Evolutionary conservation across 2,329 filamentous ascomycete genomes (phyloP), one percentile per base, ranked within the genome.

Genomic region (Penicillium palitans): DNA sequence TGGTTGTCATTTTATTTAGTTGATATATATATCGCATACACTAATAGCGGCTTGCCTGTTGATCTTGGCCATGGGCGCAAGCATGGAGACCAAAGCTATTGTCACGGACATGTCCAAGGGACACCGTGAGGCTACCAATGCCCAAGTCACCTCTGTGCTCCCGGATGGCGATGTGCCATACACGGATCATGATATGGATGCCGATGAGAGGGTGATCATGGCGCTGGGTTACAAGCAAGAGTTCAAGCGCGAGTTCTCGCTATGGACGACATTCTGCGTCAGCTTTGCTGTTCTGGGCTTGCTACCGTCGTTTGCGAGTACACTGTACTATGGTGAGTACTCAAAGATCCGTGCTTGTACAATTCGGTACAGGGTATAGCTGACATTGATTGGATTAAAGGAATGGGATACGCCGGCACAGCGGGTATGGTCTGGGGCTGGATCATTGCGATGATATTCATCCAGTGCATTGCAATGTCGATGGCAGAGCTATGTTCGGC

Each of bases 401-500:
- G 77, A 55, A 78, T 79, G 79, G 82, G 82, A 39, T 84, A 84
- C 70, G 80, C 81, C 24, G 80, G 83, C 5, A 84, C 81, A 0
- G 82, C 79, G 58, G 86, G 86, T 25, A 89, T 90, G 86, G 87
- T 86, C 2, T 91, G 88, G 88, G 89, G 88, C 6, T 91, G 89
- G 88, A 75, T 90, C 29, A 79, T 91, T 46, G 87, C 87, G 49
- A 89, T 90, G 83, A 65, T 87, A 6, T 90, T 90, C 41, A 89
- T 91, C 40, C 84, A 90, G 69, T 86, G 84, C 71, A 84, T 90
- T 56, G 88, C 88, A 9, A 81, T 85, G 74, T 83, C 82, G 21
- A 87, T 87, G 84, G 88, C 88, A 2, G 88, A 91, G 73, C 77
- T 91, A 19, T 90, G 88, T 66, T 88, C 84, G 3, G 86, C 85